Evolutionary conservation across 495 filamentous ascomycete genomes (phyloP), one percentile per base, ranked within the genome.

Genomic region (Trichodelitschia bisporula): DNA sequence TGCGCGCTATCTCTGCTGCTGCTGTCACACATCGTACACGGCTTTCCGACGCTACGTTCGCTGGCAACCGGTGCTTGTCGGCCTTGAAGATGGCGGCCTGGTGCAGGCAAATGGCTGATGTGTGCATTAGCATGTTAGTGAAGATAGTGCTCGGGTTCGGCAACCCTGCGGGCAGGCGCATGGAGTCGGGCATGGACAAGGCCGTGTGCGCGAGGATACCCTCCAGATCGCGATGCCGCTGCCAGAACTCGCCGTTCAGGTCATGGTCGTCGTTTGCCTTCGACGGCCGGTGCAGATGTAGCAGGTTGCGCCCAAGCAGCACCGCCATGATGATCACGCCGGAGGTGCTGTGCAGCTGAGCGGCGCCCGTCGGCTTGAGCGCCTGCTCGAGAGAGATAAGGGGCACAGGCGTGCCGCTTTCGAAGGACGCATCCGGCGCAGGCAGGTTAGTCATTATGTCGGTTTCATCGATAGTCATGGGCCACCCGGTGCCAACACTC

Each of bases 81-180:
- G 86, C 79, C 48, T 92, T 95, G 61, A 80, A 92, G 13, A 95
- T 93, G 13, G 86, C 89, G 4, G 89, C 89, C 47, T 99, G 86
- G 46, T 99, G 86, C 4, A 95, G 62, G 49, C 89, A 95, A 26
- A 99, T 95, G 2, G 80, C 86, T 1, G 82, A 89, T 0, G 86
- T 91, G 44, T 95, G 86, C 19, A 95, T 80, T 42, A 73, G 77
- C 77, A 95, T 92, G 37, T 95, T 95, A 19, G 77, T 70, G 43
- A 93, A 95, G 13, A 99, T 69, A 30, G 89, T 69, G 40, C 93
- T 99, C 4, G 80, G 57, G 46, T 89, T 72, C 8, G 55, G 49
- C 26, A 90, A 57, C 0, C 77, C 83, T 24, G 48, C 48, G 2
- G 89, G 83, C 18, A 99, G 58, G 38, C 83, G 72, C 10, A 99